Evolutionary conservation across 2,329 filamentous ascomycete genomes (phyloP).

Genomic region (Fusarium caatingaense): DNA sequence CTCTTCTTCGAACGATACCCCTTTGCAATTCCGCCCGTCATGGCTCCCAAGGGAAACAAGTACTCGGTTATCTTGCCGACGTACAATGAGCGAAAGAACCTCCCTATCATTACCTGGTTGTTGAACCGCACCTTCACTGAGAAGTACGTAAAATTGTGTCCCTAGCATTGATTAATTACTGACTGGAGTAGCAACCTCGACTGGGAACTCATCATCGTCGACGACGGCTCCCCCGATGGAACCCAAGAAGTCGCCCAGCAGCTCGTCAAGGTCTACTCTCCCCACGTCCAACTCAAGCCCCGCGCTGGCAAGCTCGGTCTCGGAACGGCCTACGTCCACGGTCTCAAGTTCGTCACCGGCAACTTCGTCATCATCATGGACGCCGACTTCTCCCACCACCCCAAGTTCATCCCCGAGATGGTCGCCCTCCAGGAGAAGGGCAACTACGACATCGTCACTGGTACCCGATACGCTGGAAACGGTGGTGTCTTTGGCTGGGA

Average conservation of each 20-base stretch:
- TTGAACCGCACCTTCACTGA: constrained; percentile 92
- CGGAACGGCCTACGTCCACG: constrained; percentile 95
- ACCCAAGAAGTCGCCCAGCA: constrained; percentile 92
- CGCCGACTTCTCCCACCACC: constrained; percentile 98
- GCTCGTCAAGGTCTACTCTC: constrained; percentile 85
- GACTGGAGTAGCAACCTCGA: constrained; percentile 77
- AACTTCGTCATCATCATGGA: constrained; percentile 99
- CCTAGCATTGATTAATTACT: background rate
- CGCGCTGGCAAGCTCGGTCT: constrained; percentile 97
- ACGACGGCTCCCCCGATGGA: constrained; percentile 96
- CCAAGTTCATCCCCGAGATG: constrained; percentile 98
- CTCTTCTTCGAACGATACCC: constrained; percentile 10
- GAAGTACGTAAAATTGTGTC: constrained; percentile 65
- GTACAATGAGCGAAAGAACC: constrained; percentile 97
- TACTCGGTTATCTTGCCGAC: constrained; percentile 98
- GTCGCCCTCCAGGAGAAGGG: constrained; percentile 80
- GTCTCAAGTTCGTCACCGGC: constrained; percentile 87
- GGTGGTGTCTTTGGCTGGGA: constrained; percentile 98
- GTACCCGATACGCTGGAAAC: constrained; percentile 90
- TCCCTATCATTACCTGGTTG: constrained; percentile 95
- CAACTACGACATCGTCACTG: constrained; percentile 96
- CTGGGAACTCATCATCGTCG: constrained; percentile 98
- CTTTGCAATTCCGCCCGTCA: constrained; percentile 46
- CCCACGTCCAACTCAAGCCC: constrained; percentile 84
- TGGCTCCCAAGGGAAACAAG: constrained; percentile 72